Evolutionary conservation across 805 yeast genomes (phyloP).

Genomic region (Kregervanrija pseudodelftensis): DNA sequence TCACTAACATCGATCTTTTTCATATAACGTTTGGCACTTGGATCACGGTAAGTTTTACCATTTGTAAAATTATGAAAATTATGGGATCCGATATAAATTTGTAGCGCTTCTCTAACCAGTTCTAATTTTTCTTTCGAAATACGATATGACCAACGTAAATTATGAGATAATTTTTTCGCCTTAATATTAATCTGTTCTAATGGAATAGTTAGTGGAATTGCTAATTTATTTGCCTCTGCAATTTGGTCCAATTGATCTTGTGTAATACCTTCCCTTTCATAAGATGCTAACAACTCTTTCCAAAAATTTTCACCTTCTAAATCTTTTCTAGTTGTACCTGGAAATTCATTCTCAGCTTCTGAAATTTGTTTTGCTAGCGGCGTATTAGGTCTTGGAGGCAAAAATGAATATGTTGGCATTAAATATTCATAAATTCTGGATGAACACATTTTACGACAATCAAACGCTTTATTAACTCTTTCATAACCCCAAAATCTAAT

Average conservation of each 20-base stretch:
- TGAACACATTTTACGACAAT: conserved; percentile 90
- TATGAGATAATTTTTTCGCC: conserved; percentile 58
- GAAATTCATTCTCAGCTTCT: conserved; percentile 43
- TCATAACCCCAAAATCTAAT: conserved; percentile 91
- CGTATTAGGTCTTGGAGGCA: conserved; percentile 83
- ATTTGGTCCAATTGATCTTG: conserved; percentile 31
- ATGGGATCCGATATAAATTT: conserved; percentile 76
- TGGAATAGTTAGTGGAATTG: conserved; percentile 30
- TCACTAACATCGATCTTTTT: conserved; percentile 71
- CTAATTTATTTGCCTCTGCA: conserved; percentile 30
- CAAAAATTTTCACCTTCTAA: conserved; percentile 72
- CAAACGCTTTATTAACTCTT: conserved; percentile 84
- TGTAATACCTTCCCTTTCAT: conserved; percentile 33
- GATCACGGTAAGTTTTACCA: conserved; percentile 66
- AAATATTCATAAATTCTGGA: conserved; percentile 94
- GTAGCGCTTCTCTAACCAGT: conserved; percentile 59
- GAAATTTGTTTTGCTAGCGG: conserved; percentile 54
- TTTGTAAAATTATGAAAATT: conserved; percentile 54
- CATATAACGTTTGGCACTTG: conserved; percentile 81
- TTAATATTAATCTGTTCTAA: conserved; percentile 32
- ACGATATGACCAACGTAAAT: conserved; percentile 61
- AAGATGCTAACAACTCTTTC: conserved; percentile 38
- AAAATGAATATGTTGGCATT: conserved; percentile 82
- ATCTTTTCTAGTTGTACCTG: conserved; percentile 56
- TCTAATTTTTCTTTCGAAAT: conserved; percentile 56